Percentiles rank a stretch among this genome's conserved stretches.
Evolutionary conservation across 495 filamentous ascomycete genomes (phyloP).

Genomic region (Aspergillus indologenus): DNA sequence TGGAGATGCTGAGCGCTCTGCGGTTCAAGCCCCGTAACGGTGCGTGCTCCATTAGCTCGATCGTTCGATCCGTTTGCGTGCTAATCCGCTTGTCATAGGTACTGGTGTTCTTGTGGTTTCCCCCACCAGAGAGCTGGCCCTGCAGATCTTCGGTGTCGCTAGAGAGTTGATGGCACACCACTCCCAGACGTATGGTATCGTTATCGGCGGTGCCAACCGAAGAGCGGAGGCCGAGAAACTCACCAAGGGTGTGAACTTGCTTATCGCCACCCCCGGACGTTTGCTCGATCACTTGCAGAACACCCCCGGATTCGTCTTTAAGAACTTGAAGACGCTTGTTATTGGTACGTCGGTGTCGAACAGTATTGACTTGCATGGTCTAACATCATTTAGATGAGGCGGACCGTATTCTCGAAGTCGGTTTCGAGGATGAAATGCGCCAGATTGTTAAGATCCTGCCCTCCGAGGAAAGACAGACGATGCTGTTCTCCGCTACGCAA

Average conservation of each 20-base stretch:
- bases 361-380: background rate
- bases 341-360: conserved; percentile 3
- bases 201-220: conserved; percentile 92
- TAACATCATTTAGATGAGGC: conserved; percentile 67
- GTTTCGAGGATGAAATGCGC: conserved; percentile 98
- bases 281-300: conserved; percentile 94
- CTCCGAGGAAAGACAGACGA: conserved; percentile 83
- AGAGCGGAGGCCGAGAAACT: conserved; percentile 93
- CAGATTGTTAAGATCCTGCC: conserved; percentile 96
- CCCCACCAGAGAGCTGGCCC: conserved; percentile 72
- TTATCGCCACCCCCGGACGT: conserved; percentile 91
- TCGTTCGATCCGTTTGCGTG: background rate
- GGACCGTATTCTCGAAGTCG: conserved; percentile 91
- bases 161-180: conserved; percentile 84
- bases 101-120: conserved; percentile 81
- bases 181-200: conserved; percentile 92
- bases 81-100: conserved; percentile 36
- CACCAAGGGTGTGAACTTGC: conserved; percentile 85
- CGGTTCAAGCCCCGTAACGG: conserved; percentile 81
- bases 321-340: conserved; percentile 83
- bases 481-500: conserved; percentile 96
- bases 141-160: conserved; percentile 96
- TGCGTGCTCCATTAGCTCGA: conserved; percentile 14
- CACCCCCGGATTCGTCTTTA: conserved; percentile 87
- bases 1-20: conserved; percentile 90